Evolutionary conservation across 2,329 filamentous ascomycete species (phyloP), one percentile per base, ranked within the genome.

Genomic region (Paracamarosporium sp.): DNA sequence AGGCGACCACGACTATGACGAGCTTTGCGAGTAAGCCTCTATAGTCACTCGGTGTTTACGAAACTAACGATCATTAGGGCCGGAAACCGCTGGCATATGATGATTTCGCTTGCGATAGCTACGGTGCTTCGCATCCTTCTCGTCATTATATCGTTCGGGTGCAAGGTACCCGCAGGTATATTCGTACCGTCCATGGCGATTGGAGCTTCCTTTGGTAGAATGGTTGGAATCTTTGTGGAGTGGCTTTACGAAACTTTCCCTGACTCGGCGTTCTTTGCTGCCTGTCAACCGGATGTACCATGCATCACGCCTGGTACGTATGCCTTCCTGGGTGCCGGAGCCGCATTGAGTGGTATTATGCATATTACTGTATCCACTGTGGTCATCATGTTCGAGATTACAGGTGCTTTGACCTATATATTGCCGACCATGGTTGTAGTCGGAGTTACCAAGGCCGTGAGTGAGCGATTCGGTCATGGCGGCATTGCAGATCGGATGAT

Each of bases 381-480:
- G 2, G 95, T 99, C 70, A 99, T 99, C 76, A 98, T 99, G 95
- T 98, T 98, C 71, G 95, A 99, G 78, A 85, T 99, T 47, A 99
- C 95, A 0, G 95, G 95, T n/a, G 95, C 95, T 6, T 81, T 98
- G 59, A 97, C 93, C 1, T 99, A 99, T 72, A 98, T 99, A 63
- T 81, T 99, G 27, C 95, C 95, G 0, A 98, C 94, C 13, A 99
- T 99, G 95, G 97, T 99, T 67, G 95, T 98, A 0, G 95, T 98
- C 2, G 95, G 95, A 47, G 90, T 97, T 30, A 98, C 94, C 36
- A 99, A 99, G 81, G 91, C 91, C 13, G 91, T 99, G 45, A 89
- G 91, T 60, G 92, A 96, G 65, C 83, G 93, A 12, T 95, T 96
- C 71, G 92, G 93, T n/a, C 96, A 94, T 73, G 95, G 94, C 28